Evolutionary conservation across 768 basidiomycete genomes (phyloP).

Genomic region (Pleurotus cornucopiae): DNA sequence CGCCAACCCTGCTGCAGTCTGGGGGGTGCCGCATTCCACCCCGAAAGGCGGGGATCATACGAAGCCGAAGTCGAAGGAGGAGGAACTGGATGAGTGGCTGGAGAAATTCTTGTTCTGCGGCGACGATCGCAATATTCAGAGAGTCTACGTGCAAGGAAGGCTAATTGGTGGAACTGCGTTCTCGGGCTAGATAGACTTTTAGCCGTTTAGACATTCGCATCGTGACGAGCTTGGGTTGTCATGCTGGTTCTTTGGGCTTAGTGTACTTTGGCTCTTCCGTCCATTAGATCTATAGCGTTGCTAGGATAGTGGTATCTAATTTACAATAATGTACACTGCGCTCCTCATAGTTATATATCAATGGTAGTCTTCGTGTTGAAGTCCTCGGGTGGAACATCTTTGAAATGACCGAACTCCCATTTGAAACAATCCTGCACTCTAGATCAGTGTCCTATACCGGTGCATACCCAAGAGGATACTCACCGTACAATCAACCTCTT

Average conservation of each 20-base stretch:
- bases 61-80: conserved; percentile 21
- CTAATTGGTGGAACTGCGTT: conserved; percentile 66
- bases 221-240: too few species aligned
- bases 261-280: background rate
- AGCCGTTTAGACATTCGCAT: background rate
- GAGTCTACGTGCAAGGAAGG: conserved; percentile 81
- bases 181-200: conserved; percentile 9
- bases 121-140: conserved; percentile 78
- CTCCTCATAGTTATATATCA: background rate
- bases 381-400: conserved; percentile 13
- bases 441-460: background rate
- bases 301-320: background rate
- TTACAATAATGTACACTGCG: background rate
- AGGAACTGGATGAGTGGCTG: conserved; percentile 51
- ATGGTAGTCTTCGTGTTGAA: too few species aligned
- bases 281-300: too few species aligned
- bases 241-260: too few species aligned
- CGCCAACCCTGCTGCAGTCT: conserved; percentile 50
- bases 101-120: conserved; percentile 87
- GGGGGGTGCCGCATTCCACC: conserved; percentile 39
- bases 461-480: conserved; percentile 14
- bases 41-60: background rate
- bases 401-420: conserved; percentile 63
- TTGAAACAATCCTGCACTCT: conserved; percentile 66
- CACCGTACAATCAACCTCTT: conserved; percentile 63